phyloP scores from a whole-genome alignment of 2,329 filamentous ascomycete species.

The Ophiostoma perfectum region DNA sequence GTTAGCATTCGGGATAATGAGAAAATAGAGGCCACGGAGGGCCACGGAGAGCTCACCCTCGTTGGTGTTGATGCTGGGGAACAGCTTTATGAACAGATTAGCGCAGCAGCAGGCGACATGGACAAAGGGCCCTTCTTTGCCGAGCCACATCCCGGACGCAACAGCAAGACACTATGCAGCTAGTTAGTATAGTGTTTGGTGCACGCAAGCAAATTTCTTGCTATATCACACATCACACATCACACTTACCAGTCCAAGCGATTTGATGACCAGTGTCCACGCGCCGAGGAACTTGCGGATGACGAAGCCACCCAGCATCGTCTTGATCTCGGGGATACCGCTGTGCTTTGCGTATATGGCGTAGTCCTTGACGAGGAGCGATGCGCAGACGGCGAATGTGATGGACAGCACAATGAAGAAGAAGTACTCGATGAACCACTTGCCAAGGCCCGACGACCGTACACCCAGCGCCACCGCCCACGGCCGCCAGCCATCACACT shows the following conservation, averaged over 20 bases:
- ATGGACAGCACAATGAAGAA: conserved; percentile 83
- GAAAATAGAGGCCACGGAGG: too few relatives aligned
- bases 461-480: conserved; percentile 75
- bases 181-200: neutral
- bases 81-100: conserved; percentile 88
- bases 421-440: conserved; percentile 79
- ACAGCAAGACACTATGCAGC: conserved; percentile 64
- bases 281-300: conserved; percentile 79
- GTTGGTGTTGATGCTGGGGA: conserved; percentile 73
- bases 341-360: conserved; percentile 87
- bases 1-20: neutral
- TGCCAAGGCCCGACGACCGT: conserved; percentile 42
- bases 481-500: conserved; percentile 80
- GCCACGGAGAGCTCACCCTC: conserved; percentile 45
- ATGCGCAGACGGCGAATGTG: conserved; percentile 70
- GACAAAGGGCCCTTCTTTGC: conserved; percentile 91
- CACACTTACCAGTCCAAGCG: conserved; percentile 57
- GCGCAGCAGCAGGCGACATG: conserved; percentile 97
- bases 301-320: conserved; percentile 86
- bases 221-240: too few relatives aligned
- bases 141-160: conserved; percentile 90
- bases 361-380: conserved; percentile 74
- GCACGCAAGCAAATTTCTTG: too few relatives aligned
- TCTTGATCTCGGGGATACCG: conserved; percentile 97
- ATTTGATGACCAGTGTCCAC: conserved; percentile 89